A percentile compares a stretch with the other conserved stretches of the same genome.
Conservation (phyloP, 306 rosid species). For the Boehmeria nivea region DNA sequence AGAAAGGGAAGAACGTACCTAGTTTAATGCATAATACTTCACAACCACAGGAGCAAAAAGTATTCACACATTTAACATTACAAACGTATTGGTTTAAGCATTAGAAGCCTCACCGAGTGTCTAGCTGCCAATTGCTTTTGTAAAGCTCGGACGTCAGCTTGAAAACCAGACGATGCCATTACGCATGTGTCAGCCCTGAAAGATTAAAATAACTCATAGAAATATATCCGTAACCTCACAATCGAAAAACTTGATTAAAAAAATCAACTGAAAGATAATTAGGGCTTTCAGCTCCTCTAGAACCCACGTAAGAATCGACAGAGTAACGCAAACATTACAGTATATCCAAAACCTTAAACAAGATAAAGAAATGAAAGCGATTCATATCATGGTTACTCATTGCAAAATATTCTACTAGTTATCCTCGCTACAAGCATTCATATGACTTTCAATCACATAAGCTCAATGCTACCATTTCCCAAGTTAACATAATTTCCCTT, state of each 20-base stretch:
- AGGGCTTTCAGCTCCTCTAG: too few relatives aligned
- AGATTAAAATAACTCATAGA: constrained; percentile 12
- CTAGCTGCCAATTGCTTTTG: constrained; percentile 77
- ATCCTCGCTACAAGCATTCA: too few relatives aligned
- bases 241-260: neutral
- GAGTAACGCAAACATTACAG: too few relatives aligned
- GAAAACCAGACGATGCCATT: constrained; percentile 96
- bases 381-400: too few relatives aligned
- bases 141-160: constrained; percentile 95
- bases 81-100: constrained; percentile 2
- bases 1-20: neutral
- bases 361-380: too few relatives aligned
- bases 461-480: too few relatives aligned
- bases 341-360: too few relatives aligned
- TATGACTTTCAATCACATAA: too few relatives aligned
- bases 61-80: neutral
- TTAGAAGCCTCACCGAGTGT: constrained; percentile 64
- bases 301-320: too few relatives aligned
- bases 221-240: neutral
- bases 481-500: too few relatives aligned
- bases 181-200: constrained; percentile 72
- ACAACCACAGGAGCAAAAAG: neutral
- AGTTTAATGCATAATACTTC: neutral
- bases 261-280: too few relatives aligned
- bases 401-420: too few relatives aligned